Percentiles rank a stretch among this genome's conserved stretches.
Conservation (phyloP, 139 green algal genomes). For the Picocystis salinarum region DNA sequence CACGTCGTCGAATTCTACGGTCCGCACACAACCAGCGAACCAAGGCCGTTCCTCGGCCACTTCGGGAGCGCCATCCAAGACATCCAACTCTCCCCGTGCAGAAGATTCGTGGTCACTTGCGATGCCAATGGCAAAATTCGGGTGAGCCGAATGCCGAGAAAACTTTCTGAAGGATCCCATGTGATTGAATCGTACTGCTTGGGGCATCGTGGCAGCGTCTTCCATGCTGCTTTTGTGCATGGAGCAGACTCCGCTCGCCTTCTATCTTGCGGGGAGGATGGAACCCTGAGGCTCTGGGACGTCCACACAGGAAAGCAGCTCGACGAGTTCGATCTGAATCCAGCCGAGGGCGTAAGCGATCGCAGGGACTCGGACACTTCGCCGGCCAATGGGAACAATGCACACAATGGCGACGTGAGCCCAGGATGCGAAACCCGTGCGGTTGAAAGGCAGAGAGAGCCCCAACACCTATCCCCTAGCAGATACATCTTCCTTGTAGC, state of each 20-base stretch:
- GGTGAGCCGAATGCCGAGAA: conserved; percentile 25
- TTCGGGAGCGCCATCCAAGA: conserved; percentile 56
- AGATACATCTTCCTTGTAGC: no score
- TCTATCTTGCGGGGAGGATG: conserved; percentile 40
- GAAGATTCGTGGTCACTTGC: conserved; percentile 36
- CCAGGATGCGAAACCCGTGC: no score
- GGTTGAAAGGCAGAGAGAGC: no score
- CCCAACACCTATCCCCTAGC: no score
- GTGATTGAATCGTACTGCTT: conserved; percentile 72
- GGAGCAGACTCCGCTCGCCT: conserved; percentile 18
- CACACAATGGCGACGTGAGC: no score
- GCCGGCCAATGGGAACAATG: no score
- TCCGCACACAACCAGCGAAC: neutral
- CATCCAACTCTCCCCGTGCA: conserved; percentile 24
- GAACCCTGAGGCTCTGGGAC: conserved; percentile 46
- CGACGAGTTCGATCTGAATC: conserved; percentile 9
- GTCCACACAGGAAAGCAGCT: conserved; percentile 17
- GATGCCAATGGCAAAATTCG: conserved; percentile 57
- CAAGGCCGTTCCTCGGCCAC: conserved; percentile 51
- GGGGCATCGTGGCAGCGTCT: conserved; percentile 54
- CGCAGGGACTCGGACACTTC: no score
- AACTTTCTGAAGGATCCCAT: conserved; percentile 25
- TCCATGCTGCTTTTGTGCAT: conserved; percentile 27
- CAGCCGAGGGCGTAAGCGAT: no score
- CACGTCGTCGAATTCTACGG: conserved; percentile 9